Evolutionary conservation across 495 filamentous ascomycete genomes (phyloP).

Genomic region (Tuber melanosporum): DNA sequence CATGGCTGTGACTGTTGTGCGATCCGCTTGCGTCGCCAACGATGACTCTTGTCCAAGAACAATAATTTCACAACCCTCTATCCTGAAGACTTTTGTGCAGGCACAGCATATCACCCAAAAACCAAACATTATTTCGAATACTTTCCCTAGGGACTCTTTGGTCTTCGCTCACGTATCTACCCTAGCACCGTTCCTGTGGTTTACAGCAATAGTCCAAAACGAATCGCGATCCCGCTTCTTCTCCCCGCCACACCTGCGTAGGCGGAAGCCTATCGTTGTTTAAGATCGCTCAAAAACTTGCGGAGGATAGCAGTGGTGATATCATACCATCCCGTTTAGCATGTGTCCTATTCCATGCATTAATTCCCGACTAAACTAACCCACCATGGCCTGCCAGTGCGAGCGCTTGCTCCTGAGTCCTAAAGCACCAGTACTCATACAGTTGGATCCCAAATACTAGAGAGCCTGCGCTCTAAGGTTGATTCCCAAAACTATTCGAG

Average conservation of each 20-base stretch:
- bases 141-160: neutral
- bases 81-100: neutral
- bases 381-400: neutral
- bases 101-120: neutral
- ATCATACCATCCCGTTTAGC: neutral
- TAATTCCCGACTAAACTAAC: neutral
- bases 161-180: neutral
- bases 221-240: neutral
- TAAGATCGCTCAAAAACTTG: neutral
- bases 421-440: too few relatives aligned
- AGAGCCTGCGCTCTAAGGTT: neutral
- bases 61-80: neutral
- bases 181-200: neutral
- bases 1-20: too few relatives aligned
- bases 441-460: neutral
- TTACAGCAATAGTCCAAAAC: neutral
- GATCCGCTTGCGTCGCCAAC: too few relatives aligned
- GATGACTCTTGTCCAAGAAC: too few relatives aligned
- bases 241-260: neutral
- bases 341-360: neutral
- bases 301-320: neutral
- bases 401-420: neutral
- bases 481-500: neutral
- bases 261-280: neutral
- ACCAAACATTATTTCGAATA: neutral